Evolutionary conservation across 2,329 filamentous ascomycete genomes (phyloP).

Genomic region (Endothia cerciana): DNA sequence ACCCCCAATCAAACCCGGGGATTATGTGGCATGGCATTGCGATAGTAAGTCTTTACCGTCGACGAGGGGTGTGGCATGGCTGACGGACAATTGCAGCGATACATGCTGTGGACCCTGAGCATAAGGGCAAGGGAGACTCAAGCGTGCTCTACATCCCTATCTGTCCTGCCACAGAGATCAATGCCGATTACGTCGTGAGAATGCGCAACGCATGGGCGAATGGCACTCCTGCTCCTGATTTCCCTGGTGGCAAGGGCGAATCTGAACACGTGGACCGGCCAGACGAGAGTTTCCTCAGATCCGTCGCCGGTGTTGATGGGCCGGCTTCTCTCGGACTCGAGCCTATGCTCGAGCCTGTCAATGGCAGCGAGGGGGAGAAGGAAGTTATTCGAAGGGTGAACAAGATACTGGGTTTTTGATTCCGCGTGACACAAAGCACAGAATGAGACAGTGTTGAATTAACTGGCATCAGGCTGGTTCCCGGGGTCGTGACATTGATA

Average conservation of each 20-base stretch:
- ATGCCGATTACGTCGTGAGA: slow-evolving; percentile 69
- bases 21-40: slow-evolving; percentile 85
- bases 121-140: slow-evolving; percentile 72
- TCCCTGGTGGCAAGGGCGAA: slow-evolving; percentile 74
- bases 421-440: not conserved
- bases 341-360: slow-evolving; percentile 9
- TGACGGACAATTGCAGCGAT: slow-evolving; percentile 48
- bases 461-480: not conserved
- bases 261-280: slow-evolving; percentile 54
- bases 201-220: slow-evolving; percentile 73
- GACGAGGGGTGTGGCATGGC: not conserved
- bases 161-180: slow-evolving; percentile 77
- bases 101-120: slow-evolving; percentile 81
- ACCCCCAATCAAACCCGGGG: slow-evolving; percentile 70
- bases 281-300: slow-evolving; percentile 17
- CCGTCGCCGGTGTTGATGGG: slow-evolving; percentile 12
- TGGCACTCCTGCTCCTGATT: slow-evolving; percentile 72
- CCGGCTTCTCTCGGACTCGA: slow-evolving; percentile 23
- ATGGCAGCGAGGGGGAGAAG: slow-evolving; percentile 18
- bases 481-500: not conserved
- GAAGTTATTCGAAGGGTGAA: slow-evolving; percentile 25
- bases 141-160: slow-evolving; percentile 90
- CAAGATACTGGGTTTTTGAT: slow-evolving; percentile 18
- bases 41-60: slow-evolving; percentile 45
- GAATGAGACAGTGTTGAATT: not conserved